Evolutionary conservation across 805 yeast genomes (phyloP).

Genomic region (Starmerella powellii): DNA sequence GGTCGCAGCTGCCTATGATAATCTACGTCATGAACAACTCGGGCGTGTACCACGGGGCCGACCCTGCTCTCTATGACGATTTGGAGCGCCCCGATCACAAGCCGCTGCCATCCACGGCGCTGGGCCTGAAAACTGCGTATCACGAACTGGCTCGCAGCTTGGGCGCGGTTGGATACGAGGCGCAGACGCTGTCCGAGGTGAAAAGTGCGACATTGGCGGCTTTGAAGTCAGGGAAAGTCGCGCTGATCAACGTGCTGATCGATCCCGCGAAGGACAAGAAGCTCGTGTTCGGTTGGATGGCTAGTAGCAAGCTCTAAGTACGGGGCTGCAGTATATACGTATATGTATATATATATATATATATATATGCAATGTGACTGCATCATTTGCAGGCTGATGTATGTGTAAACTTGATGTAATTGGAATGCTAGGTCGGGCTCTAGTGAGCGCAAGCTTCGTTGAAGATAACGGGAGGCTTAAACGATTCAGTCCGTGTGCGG

Average conservation of each 20-base stretch:
- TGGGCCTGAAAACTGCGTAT: conserved; percentile 45
- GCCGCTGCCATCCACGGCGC: conserved; percentile 47
- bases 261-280: conserved; percentile 45
- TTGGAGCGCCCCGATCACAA: conserved; percentile 4
- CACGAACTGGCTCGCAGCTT: conserved; percentile 44
- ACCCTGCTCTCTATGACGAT: conserved; percentile 25
- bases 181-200: conserved; percentile 35
- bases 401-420: too few species aligned
- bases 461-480: too few species aligned
- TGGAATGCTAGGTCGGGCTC: too few species aligned
- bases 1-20: conserved; percentile 42
- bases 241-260: conserved; percentile 49
- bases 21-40: conserved; percentile 60
- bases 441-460: too few species aligned
- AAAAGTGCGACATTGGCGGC: conserved; percentile 29
- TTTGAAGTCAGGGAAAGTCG: conserved; percentile 30
- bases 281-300: conserved; percentile 59
- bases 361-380: too few species aligned
- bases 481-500: too few species aligned
- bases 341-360: too few species aligned
- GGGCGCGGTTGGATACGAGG: conserved; percentile 46
- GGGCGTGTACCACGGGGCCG: conserved; percentile 59
- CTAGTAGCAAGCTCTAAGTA: conserved; percentile 31
- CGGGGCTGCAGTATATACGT: too few species aligned
- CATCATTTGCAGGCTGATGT: too few species aligned